Base-by-base conservation (phyloP, 169 alveolate species). In the Plasmodium cynomolgi region DNA sequence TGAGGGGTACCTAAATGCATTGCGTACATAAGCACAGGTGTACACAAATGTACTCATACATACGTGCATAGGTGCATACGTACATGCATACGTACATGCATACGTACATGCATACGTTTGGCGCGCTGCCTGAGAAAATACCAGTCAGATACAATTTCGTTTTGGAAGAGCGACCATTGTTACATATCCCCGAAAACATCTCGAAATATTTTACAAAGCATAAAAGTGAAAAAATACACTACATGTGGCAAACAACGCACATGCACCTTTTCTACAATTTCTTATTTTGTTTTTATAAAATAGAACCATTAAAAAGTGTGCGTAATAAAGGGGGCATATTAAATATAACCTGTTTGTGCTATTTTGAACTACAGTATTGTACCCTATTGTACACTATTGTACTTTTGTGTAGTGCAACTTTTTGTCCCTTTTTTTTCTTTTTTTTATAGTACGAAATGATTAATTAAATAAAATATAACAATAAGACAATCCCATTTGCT, bases 251-350 rank as follows among this genome's bases (percentile, higher is more conserved):
- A 81, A 50, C 39, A 26, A 54, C 37, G 39, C 71, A 34, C 77
- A 20, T 81, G 2, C 68, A 50, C 41, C 7, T 13, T 47, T 34
- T 50, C 11, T 81, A 4, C 71, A 50, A 54, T 26, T 81, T 81
- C 68, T 81, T 54, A 81, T 54, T 81, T 81, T 81, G 47, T 44
- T 81, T 50, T 81, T 81, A 81, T 31, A 23, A 17, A 81, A 80
- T 23, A 31, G 9, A n/a, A 81, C 23, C 37, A 4, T 81, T 81
- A 81, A 81, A 81, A 54, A 47, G 4, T 81, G 39, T 81, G 23
- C 33, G 58, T 80, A 80, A 33, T 23, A 44, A 29, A 26, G 17
- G 58, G 20, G n/a, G 17, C 15, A 20, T 80, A 37, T 34, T 81
- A 29, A 81, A 33, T 81, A 47, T 44, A 26, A 44, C 44, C 29